Evolutionary conservation across 805 yeast genomes (phyloP), one percentile per base, ranked within the genome.

Genomic region (Yarrowia deformans): DNA sequence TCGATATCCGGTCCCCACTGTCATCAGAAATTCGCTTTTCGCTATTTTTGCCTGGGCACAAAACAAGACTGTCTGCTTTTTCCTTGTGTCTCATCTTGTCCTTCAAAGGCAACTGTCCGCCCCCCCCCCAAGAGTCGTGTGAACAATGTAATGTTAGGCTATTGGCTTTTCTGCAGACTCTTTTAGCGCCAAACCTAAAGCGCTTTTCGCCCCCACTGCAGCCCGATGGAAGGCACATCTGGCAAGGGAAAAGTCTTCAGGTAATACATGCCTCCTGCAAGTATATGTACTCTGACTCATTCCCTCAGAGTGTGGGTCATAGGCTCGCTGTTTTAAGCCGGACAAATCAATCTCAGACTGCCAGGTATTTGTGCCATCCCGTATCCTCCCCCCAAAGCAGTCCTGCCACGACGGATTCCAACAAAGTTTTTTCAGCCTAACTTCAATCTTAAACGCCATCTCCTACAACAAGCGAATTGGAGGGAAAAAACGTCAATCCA

Each of bases 251-350:
- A 60, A 60, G 66, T 60, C 66, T 45, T 60, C 66, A 32, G 34
- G 40, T 43, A 18, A 19, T 45, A 60, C 66, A 60, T 60, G 66
- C 50, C 42, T 32, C 29, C 66, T 60, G 66, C 66, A 60, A 18
- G 32, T 60, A 45, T 45, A 60, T 60, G 66, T 60, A 60, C 52
- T 60, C 52, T 60, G 66, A 60, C 66, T 60, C 66, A 60, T 60
- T 18, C 66, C 50, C 52, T 19, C 52, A 40, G 48, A 23, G 7
- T 6, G 39, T 29, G 60, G 60, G 60, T 54, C 60, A 54, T 23
- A 54, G 40, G 4, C 35, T 7, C 29, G 19, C 56, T 9, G 42
- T 18, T 18, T 52, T 52, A 34, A 52, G 6, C 56, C 56, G 42
- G 29, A 13, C 37, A 32, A 29, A 32, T 12, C 45, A 8, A 23